Percentiles rank a stretch among this genome's conserved stretches.
Evolutionary conservation across 2,329 filamentous ascomycete species (phyloP).

Genomic region (Trichoderma lentiforme): DNA sequence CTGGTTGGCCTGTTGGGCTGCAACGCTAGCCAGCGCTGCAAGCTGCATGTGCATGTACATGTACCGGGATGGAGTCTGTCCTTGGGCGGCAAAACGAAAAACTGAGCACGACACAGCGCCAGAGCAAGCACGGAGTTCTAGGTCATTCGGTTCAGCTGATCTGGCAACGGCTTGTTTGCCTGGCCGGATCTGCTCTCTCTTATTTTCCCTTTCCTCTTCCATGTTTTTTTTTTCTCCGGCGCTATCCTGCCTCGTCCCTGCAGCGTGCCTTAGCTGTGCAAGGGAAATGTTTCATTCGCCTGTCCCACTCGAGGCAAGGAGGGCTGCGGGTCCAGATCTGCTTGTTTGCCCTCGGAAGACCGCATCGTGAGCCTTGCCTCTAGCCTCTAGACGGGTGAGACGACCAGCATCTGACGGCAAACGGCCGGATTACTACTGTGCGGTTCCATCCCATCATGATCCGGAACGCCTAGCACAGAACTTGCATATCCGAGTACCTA

Average conservation of each 20-base stretch:
- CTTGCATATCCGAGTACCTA: background rate
- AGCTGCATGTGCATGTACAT: background rate
- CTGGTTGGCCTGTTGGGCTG: constrained; percentile 17
- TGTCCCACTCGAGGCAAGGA: constrained; percentile 5
- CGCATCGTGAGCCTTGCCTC: constrained; percentile 5
- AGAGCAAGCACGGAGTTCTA: background rate
- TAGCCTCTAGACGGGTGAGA: background rate
- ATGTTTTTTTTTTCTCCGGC: background rate
- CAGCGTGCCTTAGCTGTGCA: constrained; percentile 14
- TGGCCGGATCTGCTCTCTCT: background rate
- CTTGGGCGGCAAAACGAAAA: background rate
- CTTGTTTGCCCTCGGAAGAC: constrained; percentile 8
- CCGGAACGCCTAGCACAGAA: background rate
- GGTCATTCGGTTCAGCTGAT: constrained; percentile 1
- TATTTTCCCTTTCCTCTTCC: background rate
- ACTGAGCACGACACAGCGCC: background rate
- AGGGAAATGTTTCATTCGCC: constrained; percentile 10
- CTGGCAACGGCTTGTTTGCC: background rate
- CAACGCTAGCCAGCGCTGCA: constrained; percentile 17
- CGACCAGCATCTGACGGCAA: background rate
- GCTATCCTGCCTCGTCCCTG: constrained; percentile 7
- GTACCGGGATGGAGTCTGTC: background rate
- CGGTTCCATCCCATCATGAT: background rate
- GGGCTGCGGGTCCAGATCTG: constrained; percentile 5
- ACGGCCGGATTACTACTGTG: background rate